Evolutionary conservation across 805 yeast species (phyloP).

Genomic region (Saccharomyces paradoxus): DNA sequence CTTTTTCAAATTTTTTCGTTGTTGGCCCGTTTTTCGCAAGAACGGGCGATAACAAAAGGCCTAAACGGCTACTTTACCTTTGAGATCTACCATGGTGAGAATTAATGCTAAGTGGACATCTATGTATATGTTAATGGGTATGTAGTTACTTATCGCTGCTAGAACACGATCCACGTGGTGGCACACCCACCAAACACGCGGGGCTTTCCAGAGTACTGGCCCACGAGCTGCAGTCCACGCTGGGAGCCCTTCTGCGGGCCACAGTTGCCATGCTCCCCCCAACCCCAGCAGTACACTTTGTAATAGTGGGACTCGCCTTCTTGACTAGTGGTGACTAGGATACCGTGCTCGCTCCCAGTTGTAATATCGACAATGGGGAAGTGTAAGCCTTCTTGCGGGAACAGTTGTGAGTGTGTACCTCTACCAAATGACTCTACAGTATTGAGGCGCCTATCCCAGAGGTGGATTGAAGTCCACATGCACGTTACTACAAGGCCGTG

Average conservation of each 20-base stretch:
- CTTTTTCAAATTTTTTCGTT: neutral
- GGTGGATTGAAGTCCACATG: conserved; percentile 81
- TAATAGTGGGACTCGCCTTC: conserved; percentile 2
- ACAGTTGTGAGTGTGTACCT: conserved; percentile 64
- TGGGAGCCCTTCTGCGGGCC: conserved; percentile 34
- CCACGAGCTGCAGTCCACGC: conserved; percentile 4
- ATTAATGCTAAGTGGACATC: neutral
- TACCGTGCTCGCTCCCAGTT: conserved; percentile 85
- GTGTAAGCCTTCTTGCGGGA: conserved; percentile 14
- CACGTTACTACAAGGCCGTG: conserved; percentile 7
- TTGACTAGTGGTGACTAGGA: conserved; percentile 28
- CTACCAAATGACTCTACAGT: conserved; percentile 56
- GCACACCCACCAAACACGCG: conserved; percentile 27
- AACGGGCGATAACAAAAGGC: neutral
- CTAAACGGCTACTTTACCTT: neutral
- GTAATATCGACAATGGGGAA: conserved; percentile 19
- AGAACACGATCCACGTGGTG: conserved; percentile 28
- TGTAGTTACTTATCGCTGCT: conserved; percentile 18
- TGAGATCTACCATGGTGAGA: neutral
- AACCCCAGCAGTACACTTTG: conserved; percentile 75
- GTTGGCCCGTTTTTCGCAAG: neutral
- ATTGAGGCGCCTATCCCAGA: conserved; percentile 20
- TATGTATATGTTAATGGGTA: neutral
- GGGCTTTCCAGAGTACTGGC: conserved; percentile 4
- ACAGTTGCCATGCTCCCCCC: conserved; percentile 99